phyloP scores from a whole-genome alignment of 2,329 filamentous ascomycete genomes.

The Stachybotrys chartarum region DNA sequence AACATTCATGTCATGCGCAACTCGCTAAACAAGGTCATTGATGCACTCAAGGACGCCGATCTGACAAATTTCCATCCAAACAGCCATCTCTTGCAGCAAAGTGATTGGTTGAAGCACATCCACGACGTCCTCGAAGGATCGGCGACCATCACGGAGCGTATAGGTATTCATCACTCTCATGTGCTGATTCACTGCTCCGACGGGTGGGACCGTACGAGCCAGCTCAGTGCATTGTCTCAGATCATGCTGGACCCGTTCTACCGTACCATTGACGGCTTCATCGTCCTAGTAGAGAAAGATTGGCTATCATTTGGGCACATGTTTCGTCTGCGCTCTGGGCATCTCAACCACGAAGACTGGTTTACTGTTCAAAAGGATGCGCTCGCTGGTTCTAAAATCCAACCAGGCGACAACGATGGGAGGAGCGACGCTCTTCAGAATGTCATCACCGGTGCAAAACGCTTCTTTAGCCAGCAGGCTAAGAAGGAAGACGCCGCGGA shows the following conservation, averaged over 20 bases:
- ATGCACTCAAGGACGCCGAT: conserved; percentile 88
- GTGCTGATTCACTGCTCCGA: conserved; percentile 97
- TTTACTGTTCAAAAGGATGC: conserved; percentile 80
- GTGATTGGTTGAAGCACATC: conserved; percentile 89
- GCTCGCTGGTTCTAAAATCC: conserved; percentile 56
- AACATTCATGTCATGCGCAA: conserved; percentile 98
- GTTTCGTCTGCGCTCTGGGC: conserved; percentile 88
- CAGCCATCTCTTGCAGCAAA: conserved; percentile 71
- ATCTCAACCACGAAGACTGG: conserved; percentile 87
- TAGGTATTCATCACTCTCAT: conserved; percentile 89
- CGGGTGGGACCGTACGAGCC: conserved; percentile 95
- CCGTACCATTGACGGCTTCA: conserved; percentile 88
- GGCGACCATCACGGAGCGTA: conserved; percentile 74
- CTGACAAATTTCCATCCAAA: conserved; percentile 76
- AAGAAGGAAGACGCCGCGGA: conserved; percentile 56
- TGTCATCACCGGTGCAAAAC: conserved; percentile 77
- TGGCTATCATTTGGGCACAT: conserved; percentile 98
- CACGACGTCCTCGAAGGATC: conserved; percentile 76
- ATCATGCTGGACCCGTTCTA: conserved; percentile 95
- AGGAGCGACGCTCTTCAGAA: conserved; percentile 75
- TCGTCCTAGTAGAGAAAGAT: conserved; percentile 91
- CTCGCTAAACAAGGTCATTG: conserved; percentile 80
- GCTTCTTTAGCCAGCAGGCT: conserved; percentile 70
- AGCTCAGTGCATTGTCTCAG: conserved; percentile 85
- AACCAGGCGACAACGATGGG: conserved; percentile 54